A percentile compares a stretch with the other conserved stretches of the same genome.
Conservation (phyloP, 108 stramenopile species). For the Conticribra weissflogii region DNA sequence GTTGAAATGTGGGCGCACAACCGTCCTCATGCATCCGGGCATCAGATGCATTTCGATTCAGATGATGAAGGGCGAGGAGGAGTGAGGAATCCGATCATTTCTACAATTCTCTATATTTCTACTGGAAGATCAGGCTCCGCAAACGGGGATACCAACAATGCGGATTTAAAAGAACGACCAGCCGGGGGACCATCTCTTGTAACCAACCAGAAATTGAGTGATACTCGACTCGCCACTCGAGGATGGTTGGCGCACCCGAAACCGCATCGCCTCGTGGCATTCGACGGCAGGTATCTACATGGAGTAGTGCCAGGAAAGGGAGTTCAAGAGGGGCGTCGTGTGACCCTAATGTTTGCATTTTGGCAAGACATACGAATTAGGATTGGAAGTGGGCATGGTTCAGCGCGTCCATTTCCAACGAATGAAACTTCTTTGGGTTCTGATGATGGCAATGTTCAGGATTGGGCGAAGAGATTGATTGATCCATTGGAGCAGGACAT, state of each 20-base stretch:
- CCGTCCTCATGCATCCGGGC: slow-evolving; percentile 89
- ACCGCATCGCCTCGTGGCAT: slow-evolving; percentile 67
- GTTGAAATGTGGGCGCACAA: slow-evolving; percentile 94
- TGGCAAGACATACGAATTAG: slow-evolving; percentile 78
- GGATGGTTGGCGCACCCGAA: slow-evolving; percentile 79
- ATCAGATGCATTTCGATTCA: slow-evolving; percentile 92
- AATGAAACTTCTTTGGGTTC: too few species aligned
- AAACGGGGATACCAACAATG: background rate
- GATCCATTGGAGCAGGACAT: background rate
- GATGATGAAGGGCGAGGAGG: slow-evolving; percentile 85
- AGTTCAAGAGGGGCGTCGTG: slow-evolving; percentile 52
- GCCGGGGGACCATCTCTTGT: slow-evolving; percentile 83
- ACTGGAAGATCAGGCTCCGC: slow-evolving; percentile 25
- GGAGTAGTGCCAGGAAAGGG: slow-evolving; percentile 91
- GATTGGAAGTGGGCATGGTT: slow-evolving; percentile 52
- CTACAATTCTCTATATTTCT: slow-evolving; percentile 71
- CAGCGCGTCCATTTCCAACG: slow-evolving; percentile 69
- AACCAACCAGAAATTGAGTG: slow-evolving; percentile 67
- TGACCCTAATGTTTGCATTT: slow-evolving; percentile 92
- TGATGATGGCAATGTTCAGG: background rate
- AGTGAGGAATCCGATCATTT: slow-evolving; percentile 81
- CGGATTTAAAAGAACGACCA: background rate
- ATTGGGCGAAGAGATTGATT: slow-evolving; percentile 30
- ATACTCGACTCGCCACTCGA: slow-evolving; percentile 55
- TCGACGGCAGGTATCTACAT: slow-evolving; percentile 86